phyloP scores from a whole-genome alignment of 129 eudicot species.

The Calendula officinalis region DNA sequence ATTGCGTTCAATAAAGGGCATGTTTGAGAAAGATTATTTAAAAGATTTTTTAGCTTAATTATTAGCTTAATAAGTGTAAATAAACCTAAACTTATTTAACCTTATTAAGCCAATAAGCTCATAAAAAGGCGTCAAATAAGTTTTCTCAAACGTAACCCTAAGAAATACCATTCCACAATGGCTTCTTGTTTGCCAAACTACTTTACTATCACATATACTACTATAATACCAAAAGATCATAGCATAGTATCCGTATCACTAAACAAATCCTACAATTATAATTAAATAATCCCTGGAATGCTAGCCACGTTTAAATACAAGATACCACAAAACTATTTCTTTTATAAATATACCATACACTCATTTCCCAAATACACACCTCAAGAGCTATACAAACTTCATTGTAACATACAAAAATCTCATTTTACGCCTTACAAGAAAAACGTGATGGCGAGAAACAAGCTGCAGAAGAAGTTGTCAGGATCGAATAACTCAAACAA shows the following conservation, averaged over 20 bases:
- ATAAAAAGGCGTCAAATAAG: too few species aligned
- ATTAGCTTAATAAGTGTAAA: too few species aligned
- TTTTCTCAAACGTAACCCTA: too few species aligned
- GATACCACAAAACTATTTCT: not conserved
- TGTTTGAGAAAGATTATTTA: too few species aligned
- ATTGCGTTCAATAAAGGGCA: too few species aligned
- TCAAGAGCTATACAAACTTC: not conserved
- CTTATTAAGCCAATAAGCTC: too few species aligned
- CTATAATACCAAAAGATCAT: not conserved
- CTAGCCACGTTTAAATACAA: too few species aligned
- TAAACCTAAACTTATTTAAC: too few species aligned
- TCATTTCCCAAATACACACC: not conserved
- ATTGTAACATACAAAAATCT: not conserved
- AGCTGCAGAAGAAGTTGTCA: constrained; percentile 20
- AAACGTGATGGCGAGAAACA: constrained; percentile 7
- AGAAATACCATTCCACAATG: constrained; percentile 7
- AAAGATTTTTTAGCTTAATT: too few species aligned
- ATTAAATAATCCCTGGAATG: too few species aligned
- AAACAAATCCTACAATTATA: not conserved
- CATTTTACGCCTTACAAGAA: not conserved
- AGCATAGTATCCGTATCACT: not conserved
- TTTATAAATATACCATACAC: constrained; percentile 20
- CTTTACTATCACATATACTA: not conserved
- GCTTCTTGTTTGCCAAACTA: constrained; percentile 22
- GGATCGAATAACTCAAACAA: too few species aligned